Base-by-base conservation (phyloP, 2,329 filamentous ascomycete species). In the Didymella glomerata region DNA sequence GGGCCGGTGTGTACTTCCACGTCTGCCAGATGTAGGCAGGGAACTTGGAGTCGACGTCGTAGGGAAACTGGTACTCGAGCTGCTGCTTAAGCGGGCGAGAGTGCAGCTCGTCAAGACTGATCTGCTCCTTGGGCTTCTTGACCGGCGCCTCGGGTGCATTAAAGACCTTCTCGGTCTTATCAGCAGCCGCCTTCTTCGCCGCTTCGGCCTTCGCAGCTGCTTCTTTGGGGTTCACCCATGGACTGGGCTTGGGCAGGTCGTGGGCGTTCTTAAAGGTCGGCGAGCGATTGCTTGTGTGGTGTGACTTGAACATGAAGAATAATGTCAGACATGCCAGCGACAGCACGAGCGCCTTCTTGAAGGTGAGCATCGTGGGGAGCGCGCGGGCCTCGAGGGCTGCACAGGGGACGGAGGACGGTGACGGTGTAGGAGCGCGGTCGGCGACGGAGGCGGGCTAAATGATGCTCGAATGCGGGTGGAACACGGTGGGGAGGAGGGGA, bases 21-120 rank as follows among this genome's bases (percentile, higher is more conserved):
- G 95, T 99, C 83, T 99, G 95, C 95, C 95, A 99, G 74, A 99
- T 96, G 82, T 97, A 98, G 56, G 93, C 93, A 3, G 95, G 95
- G 77, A 98, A 98, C 77, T 94, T 96, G 68, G 84, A 79, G 72
- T 93, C 88, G 63, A 94, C 84, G 72, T 97, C 91, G 83, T 98
- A 99, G 20, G 93, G 92, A 78, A 95, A 98, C 69, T 96, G 91
- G 81, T 96, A 97, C 51, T 89, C 89, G 57, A 99, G 86, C 80
- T 95, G 86, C 64, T 97, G 81, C 85, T 90, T 83, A 52, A 93
- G 84, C 16, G 90, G 88, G 79, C 91, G 88, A 73, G 84, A 86
- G 58, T 88, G 87, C 73, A 91, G 84, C 76, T 94, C 90, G 53
- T 88, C 83, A 66, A 92, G 79, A 51, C 85, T 80, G 69, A 90